Evolutionary conservation across 1,139 yeast genomes (phyloP).

Genomic region (Scheffersomyces stambukii): DNA sequence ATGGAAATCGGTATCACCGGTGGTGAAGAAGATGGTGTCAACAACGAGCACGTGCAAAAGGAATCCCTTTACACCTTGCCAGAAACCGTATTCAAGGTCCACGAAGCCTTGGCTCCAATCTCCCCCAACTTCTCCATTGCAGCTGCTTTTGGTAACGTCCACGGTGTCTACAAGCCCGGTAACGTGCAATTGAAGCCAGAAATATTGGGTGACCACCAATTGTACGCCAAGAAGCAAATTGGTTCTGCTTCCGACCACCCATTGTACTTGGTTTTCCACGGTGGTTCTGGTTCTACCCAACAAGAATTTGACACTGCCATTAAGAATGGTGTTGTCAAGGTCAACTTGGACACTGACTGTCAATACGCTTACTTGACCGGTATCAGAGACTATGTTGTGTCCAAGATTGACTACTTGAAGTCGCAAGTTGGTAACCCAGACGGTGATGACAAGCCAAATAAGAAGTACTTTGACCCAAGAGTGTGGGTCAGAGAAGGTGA

Average conservation of each 20-base stretch:
- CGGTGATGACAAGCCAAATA: slow-evolving; percentile 97
- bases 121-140: slow-evolving; percentile 99
- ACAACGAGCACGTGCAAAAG: slow-evolving; percentile 90
- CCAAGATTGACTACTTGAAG: slow-evolving; percentile 91
- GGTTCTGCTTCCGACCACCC: slow-evolving; percentile 62
- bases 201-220: slow-evolving; percentile 94
- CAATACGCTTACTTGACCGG: slow-evolving; percentile 96
- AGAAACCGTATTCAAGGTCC: slow-evolving; percentile 88
- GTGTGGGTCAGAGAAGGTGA: slow-evolving; percentile 99
- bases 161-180: slow-evolving; percentile 99
- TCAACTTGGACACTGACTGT: slow-evolving; percentile 98
- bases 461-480: slow-evolving; percentile 99
- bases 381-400: slow-evolving; percentile 94
- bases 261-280: slow-evolving; percentile 98
- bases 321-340: slow-evolving; percentile 94
- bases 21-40: slow-evolving; percentile 99
- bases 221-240: slow-evolving; percentile 65
- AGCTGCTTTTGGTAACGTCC: slow-evolving; percentile 99
- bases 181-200: slow-evolving; percentile 92
- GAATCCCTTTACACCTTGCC: slow-evolving; percentile 91
- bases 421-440: slow-evolving; percentile 98
- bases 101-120: slow-evolving; percentile 85
- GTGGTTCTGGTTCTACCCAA: slow-evolving; percentile 98
- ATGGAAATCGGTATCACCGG: slow-evolving; percentile 99
- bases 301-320: slow-evolving; percentile 90